These are phyloP conservation scores for Aspergillus pseudoviridinutans DNA, from an alignment of 2,329 filamentous ascomycete genomes.

Conservation along the genomic window DNA sequence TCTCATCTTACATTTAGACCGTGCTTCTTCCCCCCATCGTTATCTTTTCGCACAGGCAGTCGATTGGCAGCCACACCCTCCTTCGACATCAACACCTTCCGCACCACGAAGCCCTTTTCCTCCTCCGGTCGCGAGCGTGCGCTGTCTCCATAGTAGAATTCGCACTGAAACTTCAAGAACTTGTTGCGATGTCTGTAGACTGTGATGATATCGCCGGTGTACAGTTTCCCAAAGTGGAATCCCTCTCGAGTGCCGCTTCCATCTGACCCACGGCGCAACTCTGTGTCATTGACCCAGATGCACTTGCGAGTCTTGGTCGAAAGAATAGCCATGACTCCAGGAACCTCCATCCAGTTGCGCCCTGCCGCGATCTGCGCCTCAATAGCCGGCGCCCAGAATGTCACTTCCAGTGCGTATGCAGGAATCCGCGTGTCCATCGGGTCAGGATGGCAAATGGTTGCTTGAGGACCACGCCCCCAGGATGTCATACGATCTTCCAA, in stretches of 20 bases:
- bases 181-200: slow-evolving; percentile 56
- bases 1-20: not conserved
- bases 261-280: slow-evolving; percentile 54
- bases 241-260: slow-evolving; percentile 50
- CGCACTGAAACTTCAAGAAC: slow-evolving; percentile 42
- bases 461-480: slow-evolving; percentile 70
- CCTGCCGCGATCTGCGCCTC: slow-evolving; percentile 56
- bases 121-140: slow-evolving; percentile 36
- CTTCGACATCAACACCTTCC: slow-evolving; percentile 34
- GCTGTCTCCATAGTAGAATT: slow-evolving; percentile 47
- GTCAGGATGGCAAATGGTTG: slow-evolving; percentile 64
- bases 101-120: slow-evolving; percentile 39
- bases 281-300: slow-evolving; percentile 71
- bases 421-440: slow-evolving; percentile 67
- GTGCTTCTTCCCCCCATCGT: slow-evolving; percentile 10
- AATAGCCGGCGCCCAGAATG: slow-evolving; percentile 67
- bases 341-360: slow-evolving; percentile 52
- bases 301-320: slow-evolving; percentile 74
- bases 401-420: slow-evolving; percentile 74
- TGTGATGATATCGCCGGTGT: slow-evolving; percentile 72
- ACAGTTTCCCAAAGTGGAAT: slow-evolving; percentile 61
- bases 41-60: slow-evolving; percentile 18
- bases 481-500: slow-evolving; percentile 65
- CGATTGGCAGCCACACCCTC: slow-evolving; percentile 22
- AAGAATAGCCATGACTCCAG: slow-evolving; percentile 65